A percentile compares a stretch with the other conserved stretches of the same genome.
Conservation (phyloP, 305 asterid genomes). For the Solanum hybrid region DNA sequence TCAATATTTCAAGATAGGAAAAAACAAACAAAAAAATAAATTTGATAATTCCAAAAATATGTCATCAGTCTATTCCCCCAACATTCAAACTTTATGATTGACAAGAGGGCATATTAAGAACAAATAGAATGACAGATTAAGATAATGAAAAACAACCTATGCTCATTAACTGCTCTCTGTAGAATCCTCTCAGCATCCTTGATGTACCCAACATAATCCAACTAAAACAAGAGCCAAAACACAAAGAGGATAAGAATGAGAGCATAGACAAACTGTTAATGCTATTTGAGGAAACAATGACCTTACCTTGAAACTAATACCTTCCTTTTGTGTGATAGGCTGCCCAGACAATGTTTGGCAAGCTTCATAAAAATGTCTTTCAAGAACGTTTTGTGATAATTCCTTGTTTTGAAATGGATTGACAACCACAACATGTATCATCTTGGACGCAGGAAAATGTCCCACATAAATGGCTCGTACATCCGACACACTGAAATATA, state of each 20-base stretch:
- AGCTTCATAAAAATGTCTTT: conserved; percentile 88
- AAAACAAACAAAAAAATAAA: neutral
- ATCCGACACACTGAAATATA: conserved; percentile 68
- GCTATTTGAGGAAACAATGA: neutral
- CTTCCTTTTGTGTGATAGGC: conserved; percentile 42
- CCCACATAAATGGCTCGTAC: conserved; percentile 81
- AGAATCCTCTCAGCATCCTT: conserved; percentile 82
- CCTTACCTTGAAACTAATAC: conserved; percentile 60
- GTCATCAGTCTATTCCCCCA: neutral
- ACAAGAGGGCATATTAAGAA: neutral
- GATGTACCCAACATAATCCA: conserved; percentile 64
- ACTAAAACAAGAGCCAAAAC: conserved; percentile 30
- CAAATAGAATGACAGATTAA: neutral
- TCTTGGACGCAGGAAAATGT: conserved; percentile 73
- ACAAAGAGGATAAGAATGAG: conserved; percentile 14
- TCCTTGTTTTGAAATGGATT: conserved; percentile 92
- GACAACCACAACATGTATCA: conserved; percentile 66
- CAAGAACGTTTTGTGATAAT: conserved; percentile 75
- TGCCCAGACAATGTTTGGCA: conserved; percentile 50
- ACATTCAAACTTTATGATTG: neutral
- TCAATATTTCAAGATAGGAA: neutral
- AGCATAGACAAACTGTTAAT: neutral
- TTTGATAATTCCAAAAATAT: neutral
- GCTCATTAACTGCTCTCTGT: conserved; percentile 64
- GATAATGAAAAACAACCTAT: conserved; percentile 42